phyloP scores from a whole-genome alignment of 2,329 filamentous ascomycete species.

The Hirsutella thompsonii region DNA sequence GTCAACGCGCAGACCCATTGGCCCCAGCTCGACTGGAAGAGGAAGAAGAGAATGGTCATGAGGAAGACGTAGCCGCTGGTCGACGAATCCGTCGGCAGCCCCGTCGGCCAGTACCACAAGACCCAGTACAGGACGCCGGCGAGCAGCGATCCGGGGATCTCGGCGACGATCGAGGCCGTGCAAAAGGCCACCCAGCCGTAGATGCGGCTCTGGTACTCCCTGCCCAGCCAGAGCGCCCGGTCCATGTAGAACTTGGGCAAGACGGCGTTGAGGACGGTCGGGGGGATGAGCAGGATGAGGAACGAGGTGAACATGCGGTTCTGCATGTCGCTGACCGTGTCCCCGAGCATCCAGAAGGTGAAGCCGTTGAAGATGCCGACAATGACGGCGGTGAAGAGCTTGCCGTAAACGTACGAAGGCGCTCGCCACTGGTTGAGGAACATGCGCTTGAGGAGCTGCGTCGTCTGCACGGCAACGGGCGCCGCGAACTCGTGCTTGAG shows the following conservation, averaged over 20 bases:
- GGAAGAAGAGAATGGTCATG: slow-evolving; percentile 51
- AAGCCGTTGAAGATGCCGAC: slow-evolving; percentile 58
- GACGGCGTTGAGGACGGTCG: slow-evolving; percentile 63
- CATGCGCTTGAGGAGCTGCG: slow-evolving; percentile 39
- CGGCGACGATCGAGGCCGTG: slow-evolving; percentile 50
- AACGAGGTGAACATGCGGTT: slow-evolving; percentile 65
- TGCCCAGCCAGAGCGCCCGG: slow-evolving; percentile 53
- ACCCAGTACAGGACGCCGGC: slow-evolving; percentile 37
- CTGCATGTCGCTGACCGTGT: slow-evolving; percentile 49
- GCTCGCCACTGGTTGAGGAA: slow-evolving; percentile 54
- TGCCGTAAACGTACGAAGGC: slow-evolving; percentile 49
- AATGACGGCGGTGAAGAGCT: slow-evolving; percentile 47
- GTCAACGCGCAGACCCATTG: slow-evolving; percentile 55
- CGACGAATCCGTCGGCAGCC: slow-evolving; percentile 34
- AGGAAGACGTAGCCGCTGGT: slow-evolving; percentile 50
- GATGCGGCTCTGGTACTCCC: slow-evolving; percentile 67
- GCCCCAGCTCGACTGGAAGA: slow-evolving; percentile 52
- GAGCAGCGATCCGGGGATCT: slow-evolving; percentile 57
- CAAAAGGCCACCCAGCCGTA: slow-evolving; percentile 66
- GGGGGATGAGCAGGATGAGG: slow-evolving; percentile 62
- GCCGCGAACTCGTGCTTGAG: slow-evolving; percentile 48
- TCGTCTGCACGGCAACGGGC: slow-evolving; percentile 39
- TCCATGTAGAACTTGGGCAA: slow-evolving; percentile 59
- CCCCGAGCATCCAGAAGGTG: slow-evolving; percentile 52
- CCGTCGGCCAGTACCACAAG: slow-evolving; percentile 44